Evolutionary conservation across 306 rosid species (phyloP), one percentile per base, ranked within the genome.

Genomic region (Geum urbanum): DNA sequence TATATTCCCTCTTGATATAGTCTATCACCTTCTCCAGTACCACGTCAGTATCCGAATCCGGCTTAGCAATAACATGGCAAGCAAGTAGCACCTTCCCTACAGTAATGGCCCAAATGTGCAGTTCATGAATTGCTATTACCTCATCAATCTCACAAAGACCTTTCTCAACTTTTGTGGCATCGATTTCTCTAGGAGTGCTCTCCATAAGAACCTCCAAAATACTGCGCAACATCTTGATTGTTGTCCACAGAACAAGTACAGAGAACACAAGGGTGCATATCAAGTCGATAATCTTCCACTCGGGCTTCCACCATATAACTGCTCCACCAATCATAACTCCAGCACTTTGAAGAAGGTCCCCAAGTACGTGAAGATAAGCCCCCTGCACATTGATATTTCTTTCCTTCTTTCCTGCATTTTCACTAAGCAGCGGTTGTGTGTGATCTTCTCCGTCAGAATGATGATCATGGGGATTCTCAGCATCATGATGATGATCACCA

Each of bases 271-370:
- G 81, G 43, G 84, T 71, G 70, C 76, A 86, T 50, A 71, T 74
- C 56, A 78, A 81, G 67, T 85, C 89, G 44, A 85, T 64, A 63
- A 80, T 73, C 89, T 70, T 85, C 84, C 82, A 82, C 72, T 82
- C 66, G 0, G 87, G 87, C 19, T 75, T 85, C 20, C 70, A 80
- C 89, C 89, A 85, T 46, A 85, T 85, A 45, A 75, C 7, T 58
- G 85, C 89, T 63, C 89, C 89, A 13, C 89, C 87, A n/a, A 85
- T 82, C 89, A 85, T 85, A 62, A 85, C 89, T 41, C 89, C 87
- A 5, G 83, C 52, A 67, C 89, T 85, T 71, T 85, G 89, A 48
- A 85, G 73, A 24, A 83, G 80, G 62, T 85, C 89, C 63, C 89
- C 89, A 2, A 85, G 83, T 47, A 85, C 87, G 39, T 85, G 89